These are phyloP conservation scores for Trichomonas vaginalis DNA, from an alignment of 208 protist species.

Conservation along the genomic window DNA sequence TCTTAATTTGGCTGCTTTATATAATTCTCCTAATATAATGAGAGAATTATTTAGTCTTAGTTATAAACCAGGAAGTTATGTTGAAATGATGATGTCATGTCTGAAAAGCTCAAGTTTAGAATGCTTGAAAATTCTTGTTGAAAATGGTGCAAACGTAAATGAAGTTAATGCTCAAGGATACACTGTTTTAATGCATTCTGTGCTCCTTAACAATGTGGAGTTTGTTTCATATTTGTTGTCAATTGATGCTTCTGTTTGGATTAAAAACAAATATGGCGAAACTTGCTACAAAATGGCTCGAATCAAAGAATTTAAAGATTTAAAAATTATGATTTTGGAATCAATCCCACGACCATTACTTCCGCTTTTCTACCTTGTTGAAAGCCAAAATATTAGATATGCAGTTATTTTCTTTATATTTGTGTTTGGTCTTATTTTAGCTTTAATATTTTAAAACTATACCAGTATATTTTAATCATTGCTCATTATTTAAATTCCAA, in stretches of 20 bases:
- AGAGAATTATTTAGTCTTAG: neutral
- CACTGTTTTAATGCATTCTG: neutral
- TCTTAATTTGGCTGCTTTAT: neutral
- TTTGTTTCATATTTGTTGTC: neutral
- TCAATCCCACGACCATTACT: neutral
- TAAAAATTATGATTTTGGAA: neutral
- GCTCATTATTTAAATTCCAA: too few relatives aligned
- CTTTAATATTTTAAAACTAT: too few relatives aligned
- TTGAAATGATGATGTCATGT: neutral
- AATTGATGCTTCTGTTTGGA: neutral
- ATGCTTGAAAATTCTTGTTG: neutral
- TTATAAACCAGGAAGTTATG: neutral
- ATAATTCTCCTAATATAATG: neutral
- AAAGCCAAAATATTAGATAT: too few relatives aligned
- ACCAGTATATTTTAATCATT: too few relatives aligned
- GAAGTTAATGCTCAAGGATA: neutral
- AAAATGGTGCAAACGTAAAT: neutral
- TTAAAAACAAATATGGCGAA: neutral
- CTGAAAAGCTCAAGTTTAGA: neutral
- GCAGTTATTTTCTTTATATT: too few relatives aligned
- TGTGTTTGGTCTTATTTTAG: too few relatives aligned
- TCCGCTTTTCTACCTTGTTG: neutral
- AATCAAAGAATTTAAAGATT: neutral
- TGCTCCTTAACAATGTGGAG: neutral
- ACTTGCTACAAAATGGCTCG: neutral